Evolutionary conservation across 805 yeast genomes (phyloP), one percentile per base, ranked within the genome.

Genomic region (Hanseniaspora hatyaiensis): DNA sequence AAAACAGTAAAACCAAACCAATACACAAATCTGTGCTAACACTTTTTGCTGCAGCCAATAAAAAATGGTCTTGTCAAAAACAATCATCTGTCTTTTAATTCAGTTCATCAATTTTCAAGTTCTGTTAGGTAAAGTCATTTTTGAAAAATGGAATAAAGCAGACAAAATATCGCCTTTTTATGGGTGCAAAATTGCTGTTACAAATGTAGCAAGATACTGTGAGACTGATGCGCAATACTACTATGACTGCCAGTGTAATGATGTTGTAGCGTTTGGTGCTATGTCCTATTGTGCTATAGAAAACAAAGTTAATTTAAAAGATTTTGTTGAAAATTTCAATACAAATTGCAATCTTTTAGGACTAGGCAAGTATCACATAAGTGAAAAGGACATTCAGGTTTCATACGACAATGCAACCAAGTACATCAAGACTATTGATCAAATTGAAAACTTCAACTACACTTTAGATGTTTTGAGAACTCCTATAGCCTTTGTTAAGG

Each of bases 241-340:
- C 13, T 33, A 15, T 16, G 15, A 32, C 4, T 46, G 49, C 20
- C 49, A 46, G 33, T 46, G 49, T 26, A 26, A 12, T 6, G 42
- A 46, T 34, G 33, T 16, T 32, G 49, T 38, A 8, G 41, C 49
- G 1, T 28, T 46, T 24, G 49, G 49, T 19, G 44, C 49, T 6
- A 46, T 38, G 38, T 31, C 41, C 6, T 41, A 41, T 13, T 41
- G 46, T 24, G 36, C 49, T 6, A 19, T 38, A 15, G 39, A 31
- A 31, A 33, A 38, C 11, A 28, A 32, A 9, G 31, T 32, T 6
- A 26, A 31, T 15, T 22, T 40, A 19, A n/a, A 46, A 6, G 23
- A 46, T 5, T 38, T 31, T 28, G 44, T 34, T 6, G 19, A 20
- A n/a, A 13, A 2, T 4, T 46, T 15, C 29, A 26, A 38, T 19